phyloP scores from a whole-genome alignment of 2,329 filamentous ascomycete genomes.

The Ceratocystis destructans region DNA sequence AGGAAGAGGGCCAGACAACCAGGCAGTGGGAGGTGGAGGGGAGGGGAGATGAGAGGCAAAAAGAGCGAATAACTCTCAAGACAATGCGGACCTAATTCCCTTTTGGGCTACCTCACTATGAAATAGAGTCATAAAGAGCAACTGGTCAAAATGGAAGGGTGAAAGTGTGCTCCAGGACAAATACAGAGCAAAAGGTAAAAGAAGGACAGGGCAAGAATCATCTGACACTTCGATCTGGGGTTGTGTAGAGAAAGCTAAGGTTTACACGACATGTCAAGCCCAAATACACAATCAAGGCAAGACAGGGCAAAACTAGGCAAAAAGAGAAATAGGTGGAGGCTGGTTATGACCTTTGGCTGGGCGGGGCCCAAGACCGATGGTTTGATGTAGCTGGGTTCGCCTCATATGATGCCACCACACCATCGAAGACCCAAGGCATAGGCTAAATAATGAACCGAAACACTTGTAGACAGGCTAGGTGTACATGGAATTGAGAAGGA shows the following conservation, averaged over 20 bases:
- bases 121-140: background rate
- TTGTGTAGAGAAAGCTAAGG: background rate
- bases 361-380: background rate
- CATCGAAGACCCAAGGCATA: background rate
- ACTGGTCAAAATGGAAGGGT: background rate
- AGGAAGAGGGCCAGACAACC: background rate
- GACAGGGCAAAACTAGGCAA: background rate
- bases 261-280: conserved; percentile 5
- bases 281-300: background rate
- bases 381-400: background rate
- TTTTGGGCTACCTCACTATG: background rate
- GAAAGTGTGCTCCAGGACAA: background rate
- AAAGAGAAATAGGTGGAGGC: background rate
- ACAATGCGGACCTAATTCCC: background rate
- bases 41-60: background rate
- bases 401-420: background rate
- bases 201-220: background rate
- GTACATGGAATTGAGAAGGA: background rate
- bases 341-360: background rate
- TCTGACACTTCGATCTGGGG: conserved; percentile 6
- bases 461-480: background rate
- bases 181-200: background rate
- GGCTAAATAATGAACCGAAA: background rate
- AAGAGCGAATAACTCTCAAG: background rate
- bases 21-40: background rate